These are phyloP conservation scores for Clonostachys rhizophaga DNA, from an alignment of 2,329 filamentous ascomycete species.

Conservation along the genomic window DNA sequence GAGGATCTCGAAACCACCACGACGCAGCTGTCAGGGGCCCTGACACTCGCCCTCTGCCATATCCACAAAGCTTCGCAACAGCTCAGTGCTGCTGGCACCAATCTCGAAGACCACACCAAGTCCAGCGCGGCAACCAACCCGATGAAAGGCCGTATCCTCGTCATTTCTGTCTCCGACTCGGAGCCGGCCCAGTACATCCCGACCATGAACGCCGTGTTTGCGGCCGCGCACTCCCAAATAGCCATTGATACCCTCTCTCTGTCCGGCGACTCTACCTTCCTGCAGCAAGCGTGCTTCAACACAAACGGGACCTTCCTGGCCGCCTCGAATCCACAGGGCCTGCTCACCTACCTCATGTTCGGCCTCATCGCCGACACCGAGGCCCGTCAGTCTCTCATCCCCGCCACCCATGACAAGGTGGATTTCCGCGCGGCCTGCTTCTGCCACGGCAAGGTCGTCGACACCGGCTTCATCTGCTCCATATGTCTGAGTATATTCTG, in stretches of 20 bases:
- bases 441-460: constrained; percentile 86
- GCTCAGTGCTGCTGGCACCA: constrained; percentile 51
- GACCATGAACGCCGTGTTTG: constrained; percentile 98
- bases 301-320: constrained; percentile 53
- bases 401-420: constrained; percentile 78
- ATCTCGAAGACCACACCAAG: constrained; percentile 27
- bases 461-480: constrained; percentile 92
- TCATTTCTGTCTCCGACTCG: constrained; percentile 81
- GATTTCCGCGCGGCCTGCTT: constrained; percentile 99
- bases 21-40: constrained; percentile 84
- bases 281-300: constrained; percentile 79
- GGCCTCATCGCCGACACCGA: constrained; percentile 69
- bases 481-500: constrained; percentile 96
- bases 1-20: constrained; percentile 67
- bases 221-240: constrained; percentile 80
- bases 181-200: constrained; percentile 93
- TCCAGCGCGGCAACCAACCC: constrained; percentile 20
- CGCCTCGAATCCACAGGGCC: constrained; percentile 56
- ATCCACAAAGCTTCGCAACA: constrained; percentile 78
- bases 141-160: constrained; percentile 65
- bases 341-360: constrained; percentile 93
- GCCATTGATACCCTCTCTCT: constrained; percentile 91
- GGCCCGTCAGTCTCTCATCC: constrained; percentile 58
- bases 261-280: constrained; percentile 79
- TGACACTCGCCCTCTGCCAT: constrained; percentile 84